Evolutionary conservation across 2,329 filamentous ascomycete genomes (phyloP), one percentile per base, ranked within the genome.

Genomic region (Ascochyta rabiei): DNA sequence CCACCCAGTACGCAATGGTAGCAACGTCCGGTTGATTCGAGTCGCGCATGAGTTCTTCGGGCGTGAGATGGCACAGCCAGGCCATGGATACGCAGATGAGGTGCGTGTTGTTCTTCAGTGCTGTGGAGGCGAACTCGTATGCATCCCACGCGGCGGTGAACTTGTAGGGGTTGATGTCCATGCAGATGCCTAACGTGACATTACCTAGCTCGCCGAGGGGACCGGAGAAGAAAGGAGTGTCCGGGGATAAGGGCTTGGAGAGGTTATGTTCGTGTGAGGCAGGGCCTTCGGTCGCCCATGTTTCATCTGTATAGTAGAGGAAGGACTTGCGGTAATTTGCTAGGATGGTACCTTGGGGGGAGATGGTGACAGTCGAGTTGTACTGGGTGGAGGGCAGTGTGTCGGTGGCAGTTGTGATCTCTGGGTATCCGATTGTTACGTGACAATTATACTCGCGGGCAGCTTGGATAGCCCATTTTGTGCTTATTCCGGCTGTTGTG

Each of bases 71-170:
- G 15, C 89, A 91, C 28, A 90, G 78, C 90, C 89, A 93, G 0
- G 90, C 89, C 90, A 93, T 93, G 4, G 84, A 85, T 0, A 93
- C 62, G 30, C 92, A 84, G 1, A 90, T 85, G 0, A 93, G 59
- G 13, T 86, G 84, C 0, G 87, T 82, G 0, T 80, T 67, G 0
- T 76, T 75, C 1, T 84, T 75, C 0, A 91, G 69, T 6, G 87
- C 77, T 38, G 89, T 85, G 21, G 77, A 82, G 1, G 74, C 79
- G 61, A 78, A 86, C 63, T 88, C 86, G 67, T 83, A 88, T 3
- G 76, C 79, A 2, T 77, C 78, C 76, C 81, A 87, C 0, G 84
- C 81, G 1, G 84, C 80, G 34, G 79, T 74, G 70, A 88, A 88
- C 39, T 79, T 80, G 73, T 87, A 84, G 0, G 85, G 85, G 61